Percentiles rank a stretch among this genome's conserved stretches.
These are phyloP conservation scores for Aristolochia fimbriata DNA, from an alignment of 164 flowering plant species.

Conservation along the genomic window DNA sequence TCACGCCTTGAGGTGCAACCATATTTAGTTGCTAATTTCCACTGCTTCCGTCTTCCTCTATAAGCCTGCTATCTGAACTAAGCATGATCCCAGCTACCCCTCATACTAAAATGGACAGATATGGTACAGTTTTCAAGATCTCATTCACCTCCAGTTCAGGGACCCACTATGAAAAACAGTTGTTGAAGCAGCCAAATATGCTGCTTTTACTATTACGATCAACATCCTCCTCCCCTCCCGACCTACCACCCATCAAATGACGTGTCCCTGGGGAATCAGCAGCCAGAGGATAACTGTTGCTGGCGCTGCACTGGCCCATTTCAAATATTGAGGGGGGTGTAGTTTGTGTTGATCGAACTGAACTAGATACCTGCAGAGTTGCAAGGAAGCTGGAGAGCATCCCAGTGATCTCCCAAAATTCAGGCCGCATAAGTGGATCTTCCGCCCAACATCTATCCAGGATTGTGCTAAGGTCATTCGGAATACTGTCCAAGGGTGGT, in stretches of 20 bases:
- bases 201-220: background rate
- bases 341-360: constrained; percentile 7
- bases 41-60: no score
- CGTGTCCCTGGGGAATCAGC: constrained; percentile 17
- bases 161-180: no score
- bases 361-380: background rate
- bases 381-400: constrained; percentile 16
- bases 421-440: constrained; percentile 54
- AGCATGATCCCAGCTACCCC: no score
- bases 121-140: no score
- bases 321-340: constrained; percentile 5
- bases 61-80: no score
- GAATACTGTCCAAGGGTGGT: constrained; percentile 43
- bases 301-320: background rate
- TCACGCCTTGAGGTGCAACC: no score
- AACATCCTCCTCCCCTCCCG: constrained; percentile 6
- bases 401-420: constrained; percentile 33
- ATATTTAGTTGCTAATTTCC: no score
- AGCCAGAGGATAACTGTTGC: background rate
- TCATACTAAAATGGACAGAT: no score
- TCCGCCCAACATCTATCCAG: constrained; percentile 57
- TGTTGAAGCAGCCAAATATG: no score
- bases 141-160: no score
- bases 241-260: constrained; percentile 10
- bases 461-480: constrained; percentile 31